Evolutionary conservation across 2,329 filamentous ascomycete species (phyloP), one percentile per base, ranked within the genome.

Genomic region (Botrytis porri): DNA sequence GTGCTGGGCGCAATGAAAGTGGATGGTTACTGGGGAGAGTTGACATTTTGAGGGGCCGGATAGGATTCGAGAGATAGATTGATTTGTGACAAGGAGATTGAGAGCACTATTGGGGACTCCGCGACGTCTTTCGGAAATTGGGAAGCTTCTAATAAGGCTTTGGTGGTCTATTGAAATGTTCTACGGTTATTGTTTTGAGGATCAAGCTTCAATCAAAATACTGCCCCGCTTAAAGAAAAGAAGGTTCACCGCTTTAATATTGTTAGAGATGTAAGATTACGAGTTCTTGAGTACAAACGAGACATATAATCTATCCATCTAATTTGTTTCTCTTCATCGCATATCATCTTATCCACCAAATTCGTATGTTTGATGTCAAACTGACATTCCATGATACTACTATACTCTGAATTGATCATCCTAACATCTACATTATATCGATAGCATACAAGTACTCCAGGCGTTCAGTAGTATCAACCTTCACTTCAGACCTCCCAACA

Each of bases 1-100:
- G 88, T 85, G 87, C 88, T 60, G 92, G 88, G 73, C 88, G 88
- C 73, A 95, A 83, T 16, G 90, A 88, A 69, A 93, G 86, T 12
- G 84, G 83, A 65, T 86, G 83, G 6, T 82, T 81, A 54, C 82
- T 80, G 2, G 83, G 75, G 80, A 85, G 83, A 61, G 74, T 77
- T 32, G 63, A 71, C 79, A 81, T 81, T 39, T 18, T 35, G 59
- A 29, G 10, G 12, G 41, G 18, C 37, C 29, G 25, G 9, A 37
- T 70, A 20, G 65, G n/a, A 69, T 59, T 32, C 25, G n/a, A 29
- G 12, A 29, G 48, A 25, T 14, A 12, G n/a, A 22, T 20, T 43
- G 14, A 10, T 39, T 41, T 29, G 8, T 29, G 45, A 48, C 48
- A 25, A 12, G 16, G 29, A 65, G 39, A 3, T 16, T 65, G 62